phyloP scores from a whole-genome alignment of 2,329 filamentous ascomycete genomes.

The Cladophialophora carrionii region DNA sequence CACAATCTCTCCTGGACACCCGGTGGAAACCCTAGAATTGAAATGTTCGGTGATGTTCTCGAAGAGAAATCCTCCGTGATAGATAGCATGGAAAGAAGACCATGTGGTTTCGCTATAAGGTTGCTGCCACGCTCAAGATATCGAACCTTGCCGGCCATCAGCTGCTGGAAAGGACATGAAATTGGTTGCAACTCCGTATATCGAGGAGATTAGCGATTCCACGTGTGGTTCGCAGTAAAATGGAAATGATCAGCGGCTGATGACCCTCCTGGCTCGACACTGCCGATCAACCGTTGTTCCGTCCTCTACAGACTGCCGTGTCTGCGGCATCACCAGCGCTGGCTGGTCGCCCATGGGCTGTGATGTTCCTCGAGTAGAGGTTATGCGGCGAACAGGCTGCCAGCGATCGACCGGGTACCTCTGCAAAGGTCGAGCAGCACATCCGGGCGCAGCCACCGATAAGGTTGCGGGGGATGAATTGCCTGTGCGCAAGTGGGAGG shows the following conservation, averaged over 20 bases:
- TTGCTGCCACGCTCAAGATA: not conserved
- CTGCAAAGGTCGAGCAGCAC: not conserved
- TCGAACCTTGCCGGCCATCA: not conserved
- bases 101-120: too few relatives aligned
- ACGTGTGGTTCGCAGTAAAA: conserved; percentile 21
- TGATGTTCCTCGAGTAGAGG: not conserved
- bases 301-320: not conserved
- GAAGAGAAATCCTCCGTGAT: not conserved
- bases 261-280: conserved; percentile 5
- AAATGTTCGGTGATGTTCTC: too few relatives aligned
- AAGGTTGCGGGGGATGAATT: conserved; percentile 8
- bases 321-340: not conserved
- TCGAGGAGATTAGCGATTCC: conserved; percentile 15
- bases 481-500: conserved; percentile 7
- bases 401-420: not conserved
- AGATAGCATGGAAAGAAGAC: not conserved
- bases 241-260: conserved; percentile 12
- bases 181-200: conserved; percentile 1
- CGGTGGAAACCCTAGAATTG: too few relatives aligned
- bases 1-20: not conserved
- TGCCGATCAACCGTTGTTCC: not conserved
- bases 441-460: not conserved
- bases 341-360: not conserved
- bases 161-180: not conserved
- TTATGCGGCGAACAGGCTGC: not conserved